A percentile compares a stretch with the other conserved stretches of the same genome.
phyloP scores from a whole-genome alignment of 2,329 filamentous ascomycete genomes.

The Colletotrichum viniferum region DNA sequence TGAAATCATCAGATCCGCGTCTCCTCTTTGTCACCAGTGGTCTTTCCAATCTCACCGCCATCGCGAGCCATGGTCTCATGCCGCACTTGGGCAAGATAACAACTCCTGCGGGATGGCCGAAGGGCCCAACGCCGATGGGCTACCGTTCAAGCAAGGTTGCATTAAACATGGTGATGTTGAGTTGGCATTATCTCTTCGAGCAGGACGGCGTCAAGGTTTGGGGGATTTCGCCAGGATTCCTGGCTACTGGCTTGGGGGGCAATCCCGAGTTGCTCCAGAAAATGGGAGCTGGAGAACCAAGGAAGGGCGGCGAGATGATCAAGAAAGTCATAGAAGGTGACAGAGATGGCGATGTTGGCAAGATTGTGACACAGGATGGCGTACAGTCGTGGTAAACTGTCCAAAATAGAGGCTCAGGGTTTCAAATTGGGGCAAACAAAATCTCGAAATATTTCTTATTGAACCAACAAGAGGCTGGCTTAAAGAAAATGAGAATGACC shows the following conservation, averaged over 20 bases:
- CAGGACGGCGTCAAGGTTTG: constrained; percentile 57
- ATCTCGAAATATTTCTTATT: neutral
- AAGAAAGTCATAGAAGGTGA: constrained; percentile 44
- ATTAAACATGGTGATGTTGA: constrained; percentile 54
- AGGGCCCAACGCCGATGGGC: constrained; percentile 33
- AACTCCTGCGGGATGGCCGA: constrained; percentile 48
- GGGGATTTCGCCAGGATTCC: constrained; percentile 50
- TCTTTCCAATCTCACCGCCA: constrained; percentile 36
- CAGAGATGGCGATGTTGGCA: constrained; percentile 45
- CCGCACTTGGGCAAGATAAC: constrained; percentile 34
- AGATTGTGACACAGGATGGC: constrained; percentile 33
- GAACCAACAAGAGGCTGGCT: neutral
- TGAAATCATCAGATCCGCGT: constrained; percentile 45
- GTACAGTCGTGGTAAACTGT: constrained; percentile 34
- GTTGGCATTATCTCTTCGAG: constrained; percentile 43
- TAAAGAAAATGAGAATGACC: neutral
- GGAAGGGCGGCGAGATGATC: constrained; percentile 41
- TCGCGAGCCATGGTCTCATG: constrained; percentile 23
- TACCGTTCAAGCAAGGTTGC: constrained; percentile 49
- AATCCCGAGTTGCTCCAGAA: constrained; percentile 31
- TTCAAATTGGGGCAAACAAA: neutral
- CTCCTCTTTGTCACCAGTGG: constrained; percentile 53
- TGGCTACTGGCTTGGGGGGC: constrained; percentile 50
- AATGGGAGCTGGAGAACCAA: constrained; percentile 37
- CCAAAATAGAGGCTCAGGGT: neutral